phyloP scores from a whole-genome alignment of 306 rosid species.

The Lathyrus oleraceus region DNA sequence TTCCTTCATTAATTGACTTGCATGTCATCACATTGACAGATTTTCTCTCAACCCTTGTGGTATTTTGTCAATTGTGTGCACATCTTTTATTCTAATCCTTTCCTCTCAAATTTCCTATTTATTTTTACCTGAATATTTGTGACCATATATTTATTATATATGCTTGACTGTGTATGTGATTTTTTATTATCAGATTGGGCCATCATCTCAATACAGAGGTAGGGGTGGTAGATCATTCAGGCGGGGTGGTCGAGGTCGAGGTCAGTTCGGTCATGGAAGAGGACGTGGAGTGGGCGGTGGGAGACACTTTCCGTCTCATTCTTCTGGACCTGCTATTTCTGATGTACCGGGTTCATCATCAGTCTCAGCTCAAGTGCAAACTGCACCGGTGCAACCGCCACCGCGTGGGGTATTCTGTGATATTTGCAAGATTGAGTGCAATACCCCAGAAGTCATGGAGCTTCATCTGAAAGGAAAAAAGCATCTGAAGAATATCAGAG shows the following conservation, averaged over 20 bases:
- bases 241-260: conserved; percentile 60
- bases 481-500: conserved; percentile 67
- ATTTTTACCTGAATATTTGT: conserved; percentile 28
- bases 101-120: conserved; percentile 19
- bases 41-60: not conserved
- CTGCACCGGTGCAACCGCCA: conserved; percentile 46
- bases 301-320: conserved; percentile 53
- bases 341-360: conserved; percentile 48
- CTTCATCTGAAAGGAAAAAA: conserved; percentile 78
- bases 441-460: conserved; percentile 74
- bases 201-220: conserved; percentile 64
- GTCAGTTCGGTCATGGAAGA: conserved; percentile 24
- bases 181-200: conserved; percentile 62
- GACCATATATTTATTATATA: conserved; percentile 28
- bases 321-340: conserved; percentile 50
- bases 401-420: conserved; percentile 66
- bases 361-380: conserved; percentile 51
- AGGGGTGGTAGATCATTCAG: conserved; percentile 71
- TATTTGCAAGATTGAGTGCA: conserved; percentile 86
- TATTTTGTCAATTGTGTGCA: conserved; percentile 21
- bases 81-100: not conserved
- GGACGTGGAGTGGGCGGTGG: conserved; percentile 68
- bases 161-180: conserved; percentile 47
- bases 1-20: conserved; percentile 19
- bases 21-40: conserved; percentile 13